Percentiles rank a stretch among this genome's conserved stretches.
Conservation (phyloP, 2,329 filamentous ascomycete species). For the Corynespora cassiicola region DNA sequence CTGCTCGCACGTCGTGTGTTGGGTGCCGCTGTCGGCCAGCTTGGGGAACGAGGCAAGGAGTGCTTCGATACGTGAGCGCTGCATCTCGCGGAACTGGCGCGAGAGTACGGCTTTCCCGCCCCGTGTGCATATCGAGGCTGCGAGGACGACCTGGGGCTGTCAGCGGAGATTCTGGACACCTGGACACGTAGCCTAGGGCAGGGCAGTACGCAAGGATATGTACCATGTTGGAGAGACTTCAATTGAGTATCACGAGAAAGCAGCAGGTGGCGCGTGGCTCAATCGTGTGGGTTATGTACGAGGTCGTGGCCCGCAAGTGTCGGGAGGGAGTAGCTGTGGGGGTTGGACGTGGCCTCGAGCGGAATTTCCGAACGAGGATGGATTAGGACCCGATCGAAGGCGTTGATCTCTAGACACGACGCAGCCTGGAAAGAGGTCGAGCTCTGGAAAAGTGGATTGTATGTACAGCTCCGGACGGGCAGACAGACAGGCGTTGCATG, state of each 20-base stretch:
- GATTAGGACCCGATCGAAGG: no score
- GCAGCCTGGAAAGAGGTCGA: no score
- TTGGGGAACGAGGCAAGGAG: conserved; percentile 97
- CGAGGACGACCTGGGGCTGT: conserved; percentile 82
- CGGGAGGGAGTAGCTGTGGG: no score
- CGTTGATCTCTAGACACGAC: no score
- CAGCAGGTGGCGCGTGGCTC: no score
- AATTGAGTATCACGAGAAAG: conserved; percentile 11
- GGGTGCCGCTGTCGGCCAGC: conserved; percentile 91
- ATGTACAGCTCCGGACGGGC: no score
- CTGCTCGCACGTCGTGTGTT: conserved; percentile 98
- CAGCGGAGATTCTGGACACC: conserved; percentile 11
- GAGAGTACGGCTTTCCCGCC: conserved; percentile 98
- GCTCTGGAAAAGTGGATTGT: no score
- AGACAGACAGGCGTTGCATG: no score
- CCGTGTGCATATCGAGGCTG: conserved; percentile 97
- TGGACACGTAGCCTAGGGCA: background rate
- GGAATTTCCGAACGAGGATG: no score
- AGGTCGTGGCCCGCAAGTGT: no score
- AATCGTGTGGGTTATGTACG: no score
- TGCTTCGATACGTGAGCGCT: conserved; percentile 93
- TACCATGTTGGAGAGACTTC: conserved; percentile 35
- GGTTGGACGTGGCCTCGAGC: no score
- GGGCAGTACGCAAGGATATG: conserved; percentile 5
- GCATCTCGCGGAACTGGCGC: conserved; percentile 97